Conservation (phyloP, 441 rosid species). For the Adansonia madagascariensis region DNA sequence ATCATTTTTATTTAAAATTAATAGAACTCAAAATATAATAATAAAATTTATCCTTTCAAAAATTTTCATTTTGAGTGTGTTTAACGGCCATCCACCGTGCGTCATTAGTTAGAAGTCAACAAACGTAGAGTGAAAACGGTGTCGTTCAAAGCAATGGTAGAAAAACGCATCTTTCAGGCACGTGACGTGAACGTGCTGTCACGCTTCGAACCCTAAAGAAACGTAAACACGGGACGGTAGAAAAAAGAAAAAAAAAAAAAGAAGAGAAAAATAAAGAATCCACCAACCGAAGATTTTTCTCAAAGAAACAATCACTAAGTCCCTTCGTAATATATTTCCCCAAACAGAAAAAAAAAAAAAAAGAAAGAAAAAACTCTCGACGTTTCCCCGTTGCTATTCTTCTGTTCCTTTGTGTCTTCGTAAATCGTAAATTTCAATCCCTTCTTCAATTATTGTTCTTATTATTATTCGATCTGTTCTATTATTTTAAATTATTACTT, state of each 20-base stretch:
- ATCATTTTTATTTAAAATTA: too few species aligned
- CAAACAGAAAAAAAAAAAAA: neutral
- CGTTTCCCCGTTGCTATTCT: neutral
- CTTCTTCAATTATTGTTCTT: neutral
- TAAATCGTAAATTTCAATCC: neutral
- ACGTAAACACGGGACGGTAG: neutral
- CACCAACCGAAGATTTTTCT: conserved; percentile 5
- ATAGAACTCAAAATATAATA: too few species aligned
- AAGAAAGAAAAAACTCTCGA: neutral
- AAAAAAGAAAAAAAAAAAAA: neutral
- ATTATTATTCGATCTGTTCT: neutral
- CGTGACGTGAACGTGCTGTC: neutral
- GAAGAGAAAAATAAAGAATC: neutral
- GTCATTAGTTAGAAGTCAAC: too few species aligned
- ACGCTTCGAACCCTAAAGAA: conserved; percentile 23
- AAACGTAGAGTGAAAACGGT: too few species aligned
- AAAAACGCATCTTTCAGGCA: neutral
- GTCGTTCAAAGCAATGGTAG: too few species aligned
- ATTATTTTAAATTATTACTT: neutral
- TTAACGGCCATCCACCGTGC: too few species aligned
- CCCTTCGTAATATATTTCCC: neutral
- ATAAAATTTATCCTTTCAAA: too few species aligned
- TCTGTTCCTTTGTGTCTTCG: neutral
- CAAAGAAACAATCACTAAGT: neutral
- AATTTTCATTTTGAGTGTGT: too few species aligned